Evolutionary conservation across 2,329 filamentous ascomycete species (phyloP), one percentile per base, ranked within the genome.

Genomic region (Fusarium decemcellulare): DNA sequence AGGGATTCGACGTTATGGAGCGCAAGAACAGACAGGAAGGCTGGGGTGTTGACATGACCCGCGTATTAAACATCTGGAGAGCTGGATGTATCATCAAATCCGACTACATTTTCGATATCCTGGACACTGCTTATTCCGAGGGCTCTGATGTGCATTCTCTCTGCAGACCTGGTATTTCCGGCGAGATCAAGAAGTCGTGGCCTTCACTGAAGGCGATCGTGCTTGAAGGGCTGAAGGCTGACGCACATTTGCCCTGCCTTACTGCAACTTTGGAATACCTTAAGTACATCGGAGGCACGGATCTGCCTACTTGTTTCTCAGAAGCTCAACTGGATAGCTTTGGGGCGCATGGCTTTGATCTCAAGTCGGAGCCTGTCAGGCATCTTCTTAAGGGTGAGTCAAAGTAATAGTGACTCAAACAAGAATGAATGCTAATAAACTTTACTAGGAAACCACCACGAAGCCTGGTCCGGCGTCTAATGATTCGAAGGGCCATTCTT

Each of bases 271-370:
- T 93, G 56, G 91, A 93, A 69, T 92, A 91, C 72, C 79, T 90
- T 71, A 93, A 93, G 78, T 90, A 90, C 56, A 84, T 84, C 30
- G 86, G 84, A 2, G 86, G 86, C 15, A 87, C 85, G 4, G 84
- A 86, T 62, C 76, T 93, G 34, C 91, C 91, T 0, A 92, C 90
- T 5, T 85, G 87, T 60, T 92, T 93, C 74, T 90, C 91, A 80
- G 90, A 93, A 78, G 90, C 90, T 0, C 86, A 93, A 80, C 80
- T 93, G 76, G 90, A 93, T 74, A 92, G 89, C 73, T 93, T 93
- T 75, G 91, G 91, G 0, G 84, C 85, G 39, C 90, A 93, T 30
- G 63, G 59, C 1, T 68, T 59, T 53, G 65, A 68, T 34, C 51
- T 65, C 6, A 65, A 65, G 44, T 51, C 59, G 6, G 62, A 65